Evolutionary conservation across 345 rosid genomes (phyloP), one percentile per base, ranked within the genome.

Genomic region (Mercurialis annua): DNA sequence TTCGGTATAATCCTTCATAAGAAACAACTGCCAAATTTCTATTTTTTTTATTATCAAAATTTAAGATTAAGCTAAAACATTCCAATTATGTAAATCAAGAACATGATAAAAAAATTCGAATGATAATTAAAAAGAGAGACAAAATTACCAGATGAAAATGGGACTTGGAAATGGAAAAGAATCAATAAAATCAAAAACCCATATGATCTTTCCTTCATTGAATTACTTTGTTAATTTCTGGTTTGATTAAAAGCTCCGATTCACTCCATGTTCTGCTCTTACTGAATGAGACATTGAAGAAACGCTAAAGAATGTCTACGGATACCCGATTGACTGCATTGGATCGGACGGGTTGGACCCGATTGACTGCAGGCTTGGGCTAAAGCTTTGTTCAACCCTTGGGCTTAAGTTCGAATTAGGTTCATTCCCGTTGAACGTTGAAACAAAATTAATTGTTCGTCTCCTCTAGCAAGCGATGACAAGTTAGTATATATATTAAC

Each of bases 121-220:
- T 17, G n/a, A n/a, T n/a, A 16, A 58, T 10, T 36, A 10, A 0
- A 55, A 46, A 61, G 66, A 60, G 49, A 30, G 55, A n/a, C n/a
- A n/a, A 24, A 26, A 20, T 50, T 76, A 86, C 88, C 88, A 52
- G 51, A 72, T 17, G 84, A 75, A 61, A 64, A 69, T 18, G 57
- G 52, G 58, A 75, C 2, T 0, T 62, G 73, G 60, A 74, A 68
- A 56, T 67, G 62, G 48, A 77, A 51, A 33, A 79, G 49, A 29
- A 85, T 55, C 14, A 74, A 53, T 26, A 74, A 46, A 59, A 66
- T 12, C 15, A 52, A 24, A 10, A 66, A 36, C 56, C 65, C 59
- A 31, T 34, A 49, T 47, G n/a, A 52, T 7, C 24, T 48, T 50
- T 44, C 62, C 68, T 68, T 68, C 77, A 61, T 73, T 29, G 12